Evolutionary conservation across 192 early-diverging fungal species (phyloP).

Genomic region (Thoreauomyces humboldtii): DNA sequence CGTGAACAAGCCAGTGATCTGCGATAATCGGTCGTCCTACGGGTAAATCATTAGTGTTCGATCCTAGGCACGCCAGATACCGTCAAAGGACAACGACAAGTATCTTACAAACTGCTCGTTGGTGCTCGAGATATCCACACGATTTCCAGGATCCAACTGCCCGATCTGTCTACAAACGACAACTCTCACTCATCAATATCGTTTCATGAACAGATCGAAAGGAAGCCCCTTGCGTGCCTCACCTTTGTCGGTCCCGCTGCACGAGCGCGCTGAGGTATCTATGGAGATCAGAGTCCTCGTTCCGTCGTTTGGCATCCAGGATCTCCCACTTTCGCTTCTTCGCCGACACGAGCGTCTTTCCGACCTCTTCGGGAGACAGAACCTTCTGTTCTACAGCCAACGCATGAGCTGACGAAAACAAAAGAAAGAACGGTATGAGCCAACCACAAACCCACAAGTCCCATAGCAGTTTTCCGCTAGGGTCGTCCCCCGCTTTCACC

Average conservation of each 20-base stretch:
- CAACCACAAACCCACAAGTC: no score
- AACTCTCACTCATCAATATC: no score
- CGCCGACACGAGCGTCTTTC: conserved; percentile 56
- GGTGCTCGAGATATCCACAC: background rate
- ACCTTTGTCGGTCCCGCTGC: conserved; percentile 44
- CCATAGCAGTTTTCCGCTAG: no score
- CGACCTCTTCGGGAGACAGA: conserved; percentile 62
- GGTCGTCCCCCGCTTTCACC: no score
- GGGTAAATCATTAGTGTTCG: no score
- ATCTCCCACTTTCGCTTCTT: conserved; percentile 71
- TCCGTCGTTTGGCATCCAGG: conserved; percentile 50
- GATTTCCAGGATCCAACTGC: background rate
- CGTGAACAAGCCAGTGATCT: background rate
- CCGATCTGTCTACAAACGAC: background rate
- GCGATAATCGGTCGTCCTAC: background rate
- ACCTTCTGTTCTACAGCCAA: conserved; percentile 57
- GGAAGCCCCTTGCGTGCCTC: background rate
- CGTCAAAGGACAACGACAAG: no score
- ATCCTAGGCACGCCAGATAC: no score
- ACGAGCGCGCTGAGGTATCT: conserved; percentile 63
- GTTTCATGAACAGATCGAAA: background rate
- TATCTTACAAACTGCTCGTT: background rate
- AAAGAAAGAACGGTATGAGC: conserved; percentile 1
- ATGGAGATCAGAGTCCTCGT: conserved; percentile 56
- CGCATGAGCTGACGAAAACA: conserved; percentile 54